Conservation (phyloP, 495 filamentous ascomycete genomes). For the Hyphodiscus hymeniophilus region DNA sequence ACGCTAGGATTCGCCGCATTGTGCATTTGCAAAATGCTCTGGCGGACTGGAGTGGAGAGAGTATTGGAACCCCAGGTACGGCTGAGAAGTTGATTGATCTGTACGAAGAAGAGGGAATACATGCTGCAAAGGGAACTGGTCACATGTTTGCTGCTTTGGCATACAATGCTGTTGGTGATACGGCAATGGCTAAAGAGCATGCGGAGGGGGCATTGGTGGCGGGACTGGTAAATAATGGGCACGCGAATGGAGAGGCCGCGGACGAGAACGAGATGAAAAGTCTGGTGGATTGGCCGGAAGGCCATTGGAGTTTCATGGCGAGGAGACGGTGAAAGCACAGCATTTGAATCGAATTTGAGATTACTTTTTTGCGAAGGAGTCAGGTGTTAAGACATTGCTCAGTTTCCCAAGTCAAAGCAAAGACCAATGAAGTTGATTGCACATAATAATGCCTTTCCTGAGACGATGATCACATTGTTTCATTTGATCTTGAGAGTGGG, state of each 20-base stretch:
- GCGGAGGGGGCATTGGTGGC: slow-evolving; percentile 14
- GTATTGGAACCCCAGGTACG: slow-evolving; percentile 11
- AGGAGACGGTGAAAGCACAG: background rate
- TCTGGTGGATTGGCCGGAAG: slow-evolving; percentile 10
- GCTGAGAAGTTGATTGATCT: slow-evolving; percentile 12
- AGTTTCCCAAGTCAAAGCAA: too few species aligned
- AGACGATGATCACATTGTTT: too few species aligned
- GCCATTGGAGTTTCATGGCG: slow-evolving; percentile 19
- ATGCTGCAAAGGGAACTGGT: slow-evolving; percentile 16
- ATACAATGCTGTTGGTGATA: slow-evolving; percentile 19
- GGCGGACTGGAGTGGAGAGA: slow-evolving; percentile 13
- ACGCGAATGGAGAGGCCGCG: background rate
- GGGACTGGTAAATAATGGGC: slow-evolving; percentile 9
- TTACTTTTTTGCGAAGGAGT: background rate
- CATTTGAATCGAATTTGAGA: too few species aligned
- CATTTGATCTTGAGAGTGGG: too few species aligned
- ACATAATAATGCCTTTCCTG: too few species aligned
- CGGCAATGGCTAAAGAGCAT: slow-evolving; percentile 6
- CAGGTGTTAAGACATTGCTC: too few species aligned
- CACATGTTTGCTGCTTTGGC: slow-evolving; percentile 17
- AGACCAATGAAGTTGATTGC: too few species aligned
- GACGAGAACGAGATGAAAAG: slow-evolving; percentile 13
- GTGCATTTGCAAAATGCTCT: slow-evolving; percentile 6
- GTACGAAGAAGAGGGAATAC: slow-evolving; percentile 12
- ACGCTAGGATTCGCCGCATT: slow-evolving; percentile 10